phyloP scores from a whole-genome alignment of 208 protist genomes.

The Acanthamoeba rhysodes region DNA sequence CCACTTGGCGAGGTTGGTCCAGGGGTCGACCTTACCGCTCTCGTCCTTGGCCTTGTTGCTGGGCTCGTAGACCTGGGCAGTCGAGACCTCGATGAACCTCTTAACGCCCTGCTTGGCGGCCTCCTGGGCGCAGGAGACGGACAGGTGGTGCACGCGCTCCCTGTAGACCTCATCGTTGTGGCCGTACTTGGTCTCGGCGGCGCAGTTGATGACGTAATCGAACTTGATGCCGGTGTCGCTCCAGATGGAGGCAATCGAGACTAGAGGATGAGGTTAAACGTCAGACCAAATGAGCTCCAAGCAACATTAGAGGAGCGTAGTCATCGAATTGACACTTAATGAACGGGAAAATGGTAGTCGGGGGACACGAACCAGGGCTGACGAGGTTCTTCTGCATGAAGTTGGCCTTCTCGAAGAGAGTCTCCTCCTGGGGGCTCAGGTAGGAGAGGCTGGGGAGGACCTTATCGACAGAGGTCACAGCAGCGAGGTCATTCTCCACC shows the following conservation, averaged over 20 bases:
- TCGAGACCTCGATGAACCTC: conserved; percentile 94
- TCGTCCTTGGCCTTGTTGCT: conserved; percentile 85
- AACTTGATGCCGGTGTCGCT: conserved; percentile 84
- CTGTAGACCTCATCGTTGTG: conserved; percentile 85
- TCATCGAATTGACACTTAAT: neutral
- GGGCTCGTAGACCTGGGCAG: conserved; percentile 93
- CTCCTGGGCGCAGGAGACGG: conserved; percentile 84
- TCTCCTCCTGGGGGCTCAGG: conserved; percentile 81
- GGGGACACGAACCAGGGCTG: conserved; percentile 64
- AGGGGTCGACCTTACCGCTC: conserved; percentile 90
- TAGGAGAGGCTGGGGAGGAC: conserved; percentile 86
- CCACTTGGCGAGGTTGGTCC: conserved; percentile 91
- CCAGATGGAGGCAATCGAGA: conserved; percentile 90
- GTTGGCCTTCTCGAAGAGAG: conserved; percentile 87
- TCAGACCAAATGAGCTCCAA: neutral
- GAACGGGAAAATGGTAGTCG: conserved; percentile 18
- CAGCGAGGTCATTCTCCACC: conserved; percentile 85
- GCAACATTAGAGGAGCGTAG: conserved; percentile 39
- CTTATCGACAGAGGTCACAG: conserved; percentile 91
- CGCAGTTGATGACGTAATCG: conserved; percentile 93
- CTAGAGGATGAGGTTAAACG: neutral
- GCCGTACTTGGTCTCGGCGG: conserved; percentile 93
- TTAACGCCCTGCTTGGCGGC: conserved; percentile 88
- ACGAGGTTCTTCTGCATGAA: conserved; percentile 91
- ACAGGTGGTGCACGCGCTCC: conserved; percentile 69